Evolutionary conservation across 2,329 filamentous ascomycete species (phyloP), one percentile per base, ranked within the genome.

Genomic region (Penicillium sp.): DNA sequence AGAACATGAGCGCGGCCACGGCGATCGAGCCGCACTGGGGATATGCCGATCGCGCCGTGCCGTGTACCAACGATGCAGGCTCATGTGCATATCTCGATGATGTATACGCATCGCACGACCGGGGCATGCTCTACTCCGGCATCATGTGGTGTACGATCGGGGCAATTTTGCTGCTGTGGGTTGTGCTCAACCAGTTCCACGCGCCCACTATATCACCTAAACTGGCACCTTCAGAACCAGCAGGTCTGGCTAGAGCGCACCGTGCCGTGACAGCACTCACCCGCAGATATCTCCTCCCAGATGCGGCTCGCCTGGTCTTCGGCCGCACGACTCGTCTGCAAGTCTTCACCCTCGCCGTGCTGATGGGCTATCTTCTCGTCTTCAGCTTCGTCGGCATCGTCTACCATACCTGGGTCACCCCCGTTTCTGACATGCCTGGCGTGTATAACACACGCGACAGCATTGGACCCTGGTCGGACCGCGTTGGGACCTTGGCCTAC

Each of bases 351-450:
- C 75, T 91, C 2, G 68, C 79, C 1, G 71, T 84, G 9, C 70
- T 92, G 1, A 68, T 78, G 1, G 81, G 66, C 2, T 92, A 92
- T 65, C 75, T 92, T 0, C 74, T 83, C 43, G 76, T 91, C 57
- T 90, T 86, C 75, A 83, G 81, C 68, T 89, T 91, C 46, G 80
- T 86, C 11, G 88, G 87, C 31, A 87, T 91, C 55, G 73, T 79
- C 8, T 91, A 90, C 73, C 79, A 81, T 40, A 86, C 73, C 10
- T 91, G 88, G 88, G 69, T 88, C 8, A 90, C 87, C 0, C 89
- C 89, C 0, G 81, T 90, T 48, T 84, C 84, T 67, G 77, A 77
- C 13, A 79, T 80, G 0, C 77, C 77, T 0, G 61, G 62, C 29
- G 67, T 85, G 1, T 80, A 83, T 73, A 90, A 88, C 69, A 90